Base-by-base conservation (phyloP, 2,329 filamentous ascomycete genomes). In the Ceratocystiopsis minuta region DNA sequence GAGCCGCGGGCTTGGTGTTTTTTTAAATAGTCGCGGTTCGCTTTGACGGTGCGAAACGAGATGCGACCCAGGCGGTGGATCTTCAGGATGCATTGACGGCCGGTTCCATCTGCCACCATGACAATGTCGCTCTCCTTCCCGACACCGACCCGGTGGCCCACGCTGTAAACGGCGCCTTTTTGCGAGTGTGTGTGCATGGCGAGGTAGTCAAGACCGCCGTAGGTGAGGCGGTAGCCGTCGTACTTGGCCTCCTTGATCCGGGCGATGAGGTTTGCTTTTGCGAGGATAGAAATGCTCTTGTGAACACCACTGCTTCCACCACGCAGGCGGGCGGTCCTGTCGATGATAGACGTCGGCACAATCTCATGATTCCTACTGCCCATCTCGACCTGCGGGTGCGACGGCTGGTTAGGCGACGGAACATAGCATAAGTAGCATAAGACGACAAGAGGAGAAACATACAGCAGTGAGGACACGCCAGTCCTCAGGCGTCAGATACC, bases 61-160 rank as follows among this genome's bases (percentile, higher is more conserved):
- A 98, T 94, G 53, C 90, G 80, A 37, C 90, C 90, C 4, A 98
- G 70, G 38, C 90, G 78, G 62, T 98, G 90, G 54, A 98, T 94
- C 65, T 98, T 98, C 50, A 98, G 70, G 15, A 98, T 80, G 46
- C 73, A 69, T 57, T 95, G 86, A 16, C 66, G 65, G 44, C 85
- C 86, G 6, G 69, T 70, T 41, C 85, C 70, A 53, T 86, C 77
- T 43, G 90, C 88, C 39, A 94, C 87, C 44, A 96, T 79, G 60
- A 92, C 82, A 55, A 98, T 96, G 56, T 98, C 90, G 51, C 84
- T 93, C 63, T 98, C 90, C 60, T 98, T 98, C 42, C 90, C 90
- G 3, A 96, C 87, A 38, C 92, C 90, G 49, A 98, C 84, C 54
- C 92, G 82, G 59, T 81, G 90, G 41, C 90, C 90, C 4, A 96